Evolutionary conservation across 371 early-diverging fungal species (phyloP), one percentile per base, ranked within the genome.

Genomic region (Rhizopus microsporus): DNA sequence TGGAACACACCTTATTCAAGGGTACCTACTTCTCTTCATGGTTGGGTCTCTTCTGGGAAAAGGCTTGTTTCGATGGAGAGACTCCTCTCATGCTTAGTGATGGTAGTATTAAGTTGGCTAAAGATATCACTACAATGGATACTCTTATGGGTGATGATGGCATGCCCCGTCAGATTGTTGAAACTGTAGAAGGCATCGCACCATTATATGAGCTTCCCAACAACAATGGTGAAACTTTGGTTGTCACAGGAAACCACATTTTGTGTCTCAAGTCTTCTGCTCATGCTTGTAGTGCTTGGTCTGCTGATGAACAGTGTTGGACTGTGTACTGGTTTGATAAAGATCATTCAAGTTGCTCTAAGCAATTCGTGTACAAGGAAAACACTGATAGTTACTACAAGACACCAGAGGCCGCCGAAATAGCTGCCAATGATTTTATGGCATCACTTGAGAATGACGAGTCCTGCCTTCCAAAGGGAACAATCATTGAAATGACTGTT

Each of bases 11-110:
- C 1, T 75, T 99, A 39, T 98, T 98, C 86, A 95, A 95, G 84
- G 97, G 96, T 16, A 98, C 98, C 4, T 92, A 93, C 73, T 96
- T 94, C 78, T 90, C 95, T 6, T 95, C 96, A 5, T 98, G 98
- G 97, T 93, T 95, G 73, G 97, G 98, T 83, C 88, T 98, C 30
- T 98, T 99, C 88, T 98, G 99, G 98, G 96, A 97, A 76, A 91
- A 93, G 56, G 87, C 83, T 34, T 72, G 75, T 61, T 75, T 73
- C 60, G 60, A 73, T 10, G 58, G 43, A 3, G 76, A 63, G 16
- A 81, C 79, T 12, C 44, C 23, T 10, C 55, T 79, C n/a, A 40
- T 79, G 62, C 60, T 66, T 40, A 42, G 23, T 7, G 61, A 70
- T 51, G 78, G 78, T 13, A 30, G 47, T 10, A 7, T 56, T 3